phyloP scores from a whole-genome alignment of 2,329 filamentous ascomycete species.

The Fusarium sp. region DNA sequence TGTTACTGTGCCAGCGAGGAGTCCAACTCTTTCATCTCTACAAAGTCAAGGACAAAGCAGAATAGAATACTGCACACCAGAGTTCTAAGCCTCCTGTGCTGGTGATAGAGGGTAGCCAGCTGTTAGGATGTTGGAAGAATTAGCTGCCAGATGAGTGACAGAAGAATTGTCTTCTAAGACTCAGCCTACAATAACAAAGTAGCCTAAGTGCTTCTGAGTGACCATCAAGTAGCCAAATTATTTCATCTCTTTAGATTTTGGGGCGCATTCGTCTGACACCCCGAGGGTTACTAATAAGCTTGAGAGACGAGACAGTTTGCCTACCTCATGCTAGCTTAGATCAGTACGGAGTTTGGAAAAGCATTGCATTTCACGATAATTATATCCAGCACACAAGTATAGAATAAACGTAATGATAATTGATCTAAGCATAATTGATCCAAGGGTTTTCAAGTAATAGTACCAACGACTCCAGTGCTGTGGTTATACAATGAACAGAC shows the following conservation, averaged over 20 bases:
- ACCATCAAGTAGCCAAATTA: too few relatives aligned
- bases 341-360: background rate
- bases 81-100: background rate
- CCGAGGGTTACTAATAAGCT: background rate
- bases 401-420: conserved; percentile 15
- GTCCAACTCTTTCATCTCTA: background rate
- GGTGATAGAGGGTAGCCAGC: background rate
- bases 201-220: too few relatives aligned
- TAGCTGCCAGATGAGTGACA: too few relatives aligned
- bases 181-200: too few relatives aligned
- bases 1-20: too few relatives aligned
- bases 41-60: background rate
- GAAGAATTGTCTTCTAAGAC: too few relatives aligned
- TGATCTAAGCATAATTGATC: conserved; percentile 1
- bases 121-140: background rate
- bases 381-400: background rate
- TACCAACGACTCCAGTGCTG: conserved; percentile 1
- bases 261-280: too few relatives aligned
- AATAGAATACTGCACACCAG: accelerated
- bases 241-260: too few relatives aligned
- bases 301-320: background rate
- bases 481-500: conserved; percentile 26
- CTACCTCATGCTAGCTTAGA: background rate
- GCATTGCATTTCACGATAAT: background rate
- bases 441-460: background rate